Percentiles rank a stretch among this genome's conserved stretches.
Conservation (phyloP, 768 basidiomycete species). For the Lactarius evosmus region DNA sequence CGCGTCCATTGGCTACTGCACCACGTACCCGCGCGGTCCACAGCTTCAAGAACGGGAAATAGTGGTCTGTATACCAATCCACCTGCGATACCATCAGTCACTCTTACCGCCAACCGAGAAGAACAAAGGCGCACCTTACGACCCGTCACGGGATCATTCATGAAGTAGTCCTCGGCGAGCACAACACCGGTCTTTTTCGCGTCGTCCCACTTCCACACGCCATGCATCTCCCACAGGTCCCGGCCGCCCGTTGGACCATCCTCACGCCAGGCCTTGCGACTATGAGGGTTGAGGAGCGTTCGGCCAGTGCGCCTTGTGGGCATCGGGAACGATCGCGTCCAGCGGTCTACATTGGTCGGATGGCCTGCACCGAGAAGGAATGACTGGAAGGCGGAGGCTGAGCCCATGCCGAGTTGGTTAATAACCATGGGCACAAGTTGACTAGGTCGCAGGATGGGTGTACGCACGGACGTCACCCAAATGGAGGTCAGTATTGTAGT, state of each 20-base stretch:
- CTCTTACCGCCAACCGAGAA: too few relatives aligned
- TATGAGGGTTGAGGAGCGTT: conserved; percentile 56
- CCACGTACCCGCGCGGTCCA: conserved; percentile 63
- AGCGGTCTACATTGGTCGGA: conserved; percentile 73
- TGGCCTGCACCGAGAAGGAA: conserved; percentile 92
- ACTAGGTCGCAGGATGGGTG: not conserved
- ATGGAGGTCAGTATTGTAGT: conserved; percentile 95
- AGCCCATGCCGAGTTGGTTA: not conserved
- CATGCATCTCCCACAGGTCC: conserved; percentile 90
- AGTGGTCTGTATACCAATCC: conserved; percentile 86
- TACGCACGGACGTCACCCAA: conserved; percentile 71
- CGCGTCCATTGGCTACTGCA: conserved; percentile 33
- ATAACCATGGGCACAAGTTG: not conserved
- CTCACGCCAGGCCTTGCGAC: conserved; percentile 62
- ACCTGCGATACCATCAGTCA: conserved; percentile 42
- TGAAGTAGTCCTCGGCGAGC: conserved; percentile 83
- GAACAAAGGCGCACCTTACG: conserved; percentile 45
- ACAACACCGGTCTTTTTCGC: conserved; percentile 65
- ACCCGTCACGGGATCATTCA: conserved; percentile 59
- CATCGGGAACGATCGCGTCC: conserved; percentile 84
- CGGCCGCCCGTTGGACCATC: conserved; percentile 70
- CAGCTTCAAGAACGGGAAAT: conserved; percentile 67
- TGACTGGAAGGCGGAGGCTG: conserved; percentile 82
- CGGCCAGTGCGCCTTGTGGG: conserved; percentile 67
- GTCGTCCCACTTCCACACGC: conserved; percentile 88